Evolutionary conservation across 495 filamentous ascomycete species (phyloP).

Genomic region (Penicilliopsis zonata): DNA sequence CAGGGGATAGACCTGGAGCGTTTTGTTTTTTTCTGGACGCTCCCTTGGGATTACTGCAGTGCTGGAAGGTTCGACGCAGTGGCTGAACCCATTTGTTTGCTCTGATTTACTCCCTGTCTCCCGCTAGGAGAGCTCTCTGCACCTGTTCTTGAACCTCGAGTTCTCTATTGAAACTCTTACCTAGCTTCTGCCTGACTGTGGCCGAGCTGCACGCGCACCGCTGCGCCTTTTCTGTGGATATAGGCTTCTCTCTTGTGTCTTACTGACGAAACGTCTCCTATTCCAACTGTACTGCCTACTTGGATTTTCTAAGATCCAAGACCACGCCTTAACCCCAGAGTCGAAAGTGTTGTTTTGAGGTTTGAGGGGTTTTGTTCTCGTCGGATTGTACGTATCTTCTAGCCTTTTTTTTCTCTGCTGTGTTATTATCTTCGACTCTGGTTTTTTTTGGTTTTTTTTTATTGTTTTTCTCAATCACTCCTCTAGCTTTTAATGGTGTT

Average conservation of each 20-base stretch:
- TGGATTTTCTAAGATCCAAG: conserved; percentile 1
- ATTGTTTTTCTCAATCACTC: no score
- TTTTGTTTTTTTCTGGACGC: no score
- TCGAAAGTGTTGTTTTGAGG: conserved; percentile 12
- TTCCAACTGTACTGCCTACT: conserved; percentile 21
- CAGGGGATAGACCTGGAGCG: no score
- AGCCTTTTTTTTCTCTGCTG: conserved; percentile 14
- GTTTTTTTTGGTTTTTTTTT: no score
- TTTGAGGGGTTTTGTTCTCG: conserved; percentile 15
- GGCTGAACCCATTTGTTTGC: no score
- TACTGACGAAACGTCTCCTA: neutral
- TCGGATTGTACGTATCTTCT: conserved; percentile 37
- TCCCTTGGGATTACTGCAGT: no score
- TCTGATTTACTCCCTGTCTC: no score
- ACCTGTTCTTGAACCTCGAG: conserved; percentile 9
- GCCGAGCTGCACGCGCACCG: conserved; percentile 4
- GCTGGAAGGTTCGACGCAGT: no score
- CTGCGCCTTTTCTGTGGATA: conserved; percentile 11
- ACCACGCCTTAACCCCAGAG: conserved; percentile 11
- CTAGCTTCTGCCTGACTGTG: conserved; percentile 6
- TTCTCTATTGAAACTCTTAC: conserved; percentile 2
- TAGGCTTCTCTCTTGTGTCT: conserved; percentile 7
- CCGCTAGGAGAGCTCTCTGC: conserved; percentile 2
- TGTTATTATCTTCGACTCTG: no score
- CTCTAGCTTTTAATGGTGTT: no score